phyloP scores from a whole-genome alignment of 164 flowering plant genomes.

The Brasenia schreberi region DNA sequence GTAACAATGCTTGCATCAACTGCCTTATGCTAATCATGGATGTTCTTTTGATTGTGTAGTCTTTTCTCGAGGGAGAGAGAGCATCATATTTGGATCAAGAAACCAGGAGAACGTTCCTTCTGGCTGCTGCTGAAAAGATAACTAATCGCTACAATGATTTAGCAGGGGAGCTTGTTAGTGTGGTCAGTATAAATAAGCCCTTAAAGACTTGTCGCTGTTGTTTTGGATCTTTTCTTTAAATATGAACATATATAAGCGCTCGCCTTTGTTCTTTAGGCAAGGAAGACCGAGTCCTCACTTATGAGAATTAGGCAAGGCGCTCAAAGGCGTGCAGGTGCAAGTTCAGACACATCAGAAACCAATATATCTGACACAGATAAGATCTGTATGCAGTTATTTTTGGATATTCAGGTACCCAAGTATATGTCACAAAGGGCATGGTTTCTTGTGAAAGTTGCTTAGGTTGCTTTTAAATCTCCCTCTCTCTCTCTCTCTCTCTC shows the following conservation, averaged over 20 bases:
- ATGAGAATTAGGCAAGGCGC: slow-evolving; percentile 69
- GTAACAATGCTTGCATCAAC: no score
- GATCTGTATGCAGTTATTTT: slow-evolving; percentile 83
- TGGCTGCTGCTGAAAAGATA: slow-evolving; percentile 52
- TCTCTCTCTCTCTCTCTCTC: no score
- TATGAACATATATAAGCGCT: background rate
- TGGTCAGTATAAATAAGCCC: slow-evolving; percentile 36
- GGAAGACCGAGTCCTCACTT: slow-evolving; percentile 78
- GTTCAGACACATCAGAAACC: slow-evolving; percentile 57
- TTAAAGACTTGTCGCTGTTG: background rate
- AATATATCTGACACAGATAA: slow-evolving; percentile 83
- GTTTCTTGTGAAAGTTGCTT: background rate
- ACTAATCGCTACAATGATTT: slow-evolving; percentile 59
- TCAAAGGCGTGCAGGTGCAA: slow-evolving; percentile 75
- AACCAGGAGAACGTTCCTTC: slow-evolving; percentile 35
- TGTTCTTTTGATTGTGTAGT: slow-evolving; percentile 20
- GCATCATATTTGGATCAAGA: slow-evolving; percentile 50
- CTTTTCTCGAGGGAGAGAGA: slow-evolving; percentile 66
- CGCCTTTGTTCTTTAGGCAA: slow-evolving; percentile 32
- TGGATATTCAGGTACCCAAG: slow-evolving; percentile 73
- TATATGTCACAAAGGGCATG: background rate
- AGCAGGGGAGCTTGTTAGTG: slow-evolving; percentile 63
- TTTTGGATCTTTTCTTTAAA: background rate
- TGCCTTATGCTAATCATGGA: no score
- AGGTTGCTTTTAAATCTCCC: no score